A percentile compares a stretch with the other conserved stretches of the same genome.
Conservation (phyloP, 1,284 basidiomycete genomes). For the Tilletia walkeri region DNA sequence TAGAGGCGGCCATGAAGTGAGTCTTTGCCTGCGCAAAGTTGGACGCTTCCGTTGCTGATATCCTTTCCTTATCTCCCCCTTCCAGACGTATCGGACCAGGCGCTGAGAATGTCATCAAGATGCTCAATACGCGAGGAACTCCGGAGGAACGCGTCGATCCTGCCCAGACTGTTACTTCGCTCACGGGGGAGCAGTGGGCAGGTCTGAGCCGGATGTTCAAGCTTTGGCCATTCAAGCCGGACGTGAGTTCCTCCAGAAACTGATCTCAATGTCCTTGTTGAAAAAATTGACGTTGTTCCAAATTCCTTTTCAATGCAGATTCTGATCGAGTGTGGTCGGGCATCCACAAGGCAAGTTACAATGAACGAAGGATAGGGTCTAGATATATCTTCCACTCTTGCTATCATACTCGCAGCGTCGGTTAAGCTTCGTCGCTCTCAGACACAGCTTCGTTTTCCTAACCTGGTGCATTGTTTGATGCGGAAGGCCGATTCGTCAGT, state of each 20-base stretch:
- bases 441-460: too few relatives aligned
- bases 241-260: background rate
- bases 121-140: constrained; percentile 27
- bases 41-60: background rate
- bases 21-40: constrained; percentile 1
- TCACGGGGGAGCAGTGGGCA: constrained; percentile 49
- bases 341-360: background rate
- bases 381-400: background rate
- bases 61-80: background rate
- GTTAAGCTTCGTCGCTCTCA: too few relatives aligned
- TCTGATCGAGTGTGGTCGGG: background rate
- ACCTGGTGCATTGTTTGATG: too few relatives aligned
- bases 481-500: too few relatives aligned
- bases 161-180: constrained; percentile 32
- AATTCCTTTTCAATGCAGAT: background rate
- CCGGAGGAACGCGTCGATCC: constrained; percentile 35
- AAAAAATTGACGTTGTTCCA: too few relatives aligned
- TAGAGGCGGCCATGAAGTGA: constrained; percentile 42
- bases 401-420: too few relatives aligned
- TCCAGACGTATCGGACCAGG: constrained; percentile 36
- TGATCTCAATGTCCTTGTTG: too few relatives aligned
- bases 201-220: constrained; percentile 48
- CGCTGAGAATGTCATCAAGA: constrained; percentile 44
- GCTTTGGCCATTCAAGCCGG: constrained; percentile 51
- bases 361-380: background rate